Evolutionary conservation across 2,329 filamentous ascomycete genomes (phyloP).

Genomic region (Sphaceloma murrayae): DNA sequence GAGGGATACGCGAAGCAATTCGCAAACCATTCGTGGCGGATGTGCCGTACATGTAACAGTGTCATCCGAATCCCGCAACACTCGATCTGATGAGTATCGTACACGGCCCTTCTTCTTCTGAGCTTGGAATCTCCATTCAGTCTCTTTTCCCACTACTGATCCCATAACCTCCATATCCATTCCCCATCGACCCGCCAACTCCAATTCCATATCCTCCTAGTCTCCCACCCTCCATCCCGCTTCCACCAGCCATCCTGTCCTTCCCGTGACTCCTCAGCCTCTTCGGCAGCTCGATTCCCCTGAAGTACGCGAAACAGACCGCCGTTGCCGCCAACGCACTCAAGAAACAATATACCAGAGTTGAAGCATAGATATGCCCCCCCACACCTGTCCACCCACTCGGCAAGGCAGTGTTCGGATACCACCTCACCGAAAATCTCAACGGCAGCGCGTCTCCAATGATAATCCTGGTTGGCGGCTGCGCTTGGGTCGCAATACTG

Average conservation of each 20-base stretch:
- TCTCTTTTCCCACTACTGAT: conserved; percentile 37
- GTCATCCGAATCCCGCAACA: too few relatives aligned
- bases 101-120: too few relatives aligned
- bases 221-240: conserved; percentile 30
- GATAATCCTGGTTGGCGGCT: conserved; percentile 55
- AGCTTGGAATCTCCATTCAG: conserved; percentile 19
- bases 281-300: conserved; percentile 43
- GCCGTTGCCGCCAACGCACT: conserved; percentile 40
- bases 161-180: conserved; percentile 37
- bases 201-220: conserved; percentile 37
- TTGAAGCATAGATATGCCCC: conserved; percentile 42
- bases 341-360: conserved; percentile 41
- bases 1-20: too few relatives aligned
- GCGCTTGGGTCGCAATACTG: conserved; percentile 55
- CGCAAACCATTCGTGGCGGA: too few relatives aligned
- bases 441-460: conserved; percentile 80
- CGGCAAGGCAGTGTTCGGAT: conserved; percentile 62
- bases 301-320: conserved; percentile 46
- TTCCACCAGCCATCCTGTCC: conserved; percentile 34
- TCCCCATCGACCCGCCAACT: conserved; percentile 28
- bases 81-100: too few relatives aligned
- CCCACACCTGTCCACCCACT: conserved; percentile 44
- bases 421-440: conserved; percentile 77
- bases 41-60: too few relatives aligned
- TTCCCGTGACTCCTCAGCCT: conserved; percentile 48